Evolutionary conservation across 495 filamentous ascomycete genomes (phyloP).

Genomic region (Aspergillus asperescens): DNA sequence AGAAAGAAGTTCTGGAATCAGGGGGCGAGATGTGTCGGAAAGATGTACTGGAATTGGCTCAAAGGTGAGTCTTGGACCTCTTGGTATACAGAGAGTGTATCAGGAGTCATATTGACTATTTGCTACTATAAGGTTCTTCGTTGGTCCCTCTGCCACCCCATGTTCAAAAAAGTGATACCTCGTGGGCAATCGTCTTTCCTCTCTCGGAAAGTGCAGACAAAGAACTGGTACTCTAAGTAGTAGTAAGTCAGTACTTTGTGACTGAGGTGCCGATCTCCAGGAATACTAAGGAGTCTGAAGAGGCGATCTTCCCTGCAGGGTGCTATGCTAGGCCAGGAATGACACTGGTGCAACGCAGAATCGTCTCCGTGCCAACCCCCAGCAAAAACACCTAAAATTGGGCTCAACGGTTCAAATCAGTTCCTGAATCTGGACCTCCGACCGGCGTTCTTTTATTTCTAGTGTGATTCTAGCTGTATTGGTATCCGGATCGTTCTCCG

Average conservation of each 20-base stretch:
- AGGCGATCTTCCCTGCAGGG: slow-evolving; percentile 2
- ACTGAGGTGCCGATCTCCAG: not conserved
- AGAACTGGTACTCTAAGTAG: too few relatives aligned
- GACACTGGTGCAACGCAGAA: not conserved
- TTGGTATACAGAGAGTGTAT: too few relatives aligned
- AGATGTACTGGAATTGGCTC: not conserved
- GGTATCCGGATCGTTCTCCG: slow-evolving; percentile 6
- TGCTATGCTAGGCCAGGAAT: not conserved
- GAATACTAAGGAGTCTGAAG: not conserved
- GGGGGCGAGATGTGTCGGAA: not conserved
- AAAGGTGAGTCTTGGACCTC: too few relatives aligned
- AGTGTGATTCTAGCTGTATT: slow-evolving; percentile 10
- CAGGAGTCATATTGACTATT: not conserved
- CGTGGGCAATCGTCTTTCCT: slow-evolving; percentile 1
- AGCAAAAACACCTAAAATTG: not conserved
- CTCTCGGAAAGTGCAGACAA: not conserved
- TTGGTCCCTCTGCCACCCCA: too few relatives aligned
- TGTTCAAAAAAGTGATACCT: not conserved
- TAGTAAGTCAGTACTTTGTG: too few relatives aligned
- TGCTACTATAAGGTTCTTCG: not conserved
- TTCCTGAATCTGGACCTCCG: not conserved
- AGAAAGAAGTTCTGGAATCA: not conserved
- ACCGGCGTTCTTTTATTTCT: slow-evolving; percentile 3
- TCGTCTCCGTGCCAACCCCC: slow-evolving; percentile 4
- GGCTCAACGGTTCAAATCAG: not conserved